Base-by-base conservation (phyloP, 169 alveolate genomes). In the Theileria orientalis region DNA sequence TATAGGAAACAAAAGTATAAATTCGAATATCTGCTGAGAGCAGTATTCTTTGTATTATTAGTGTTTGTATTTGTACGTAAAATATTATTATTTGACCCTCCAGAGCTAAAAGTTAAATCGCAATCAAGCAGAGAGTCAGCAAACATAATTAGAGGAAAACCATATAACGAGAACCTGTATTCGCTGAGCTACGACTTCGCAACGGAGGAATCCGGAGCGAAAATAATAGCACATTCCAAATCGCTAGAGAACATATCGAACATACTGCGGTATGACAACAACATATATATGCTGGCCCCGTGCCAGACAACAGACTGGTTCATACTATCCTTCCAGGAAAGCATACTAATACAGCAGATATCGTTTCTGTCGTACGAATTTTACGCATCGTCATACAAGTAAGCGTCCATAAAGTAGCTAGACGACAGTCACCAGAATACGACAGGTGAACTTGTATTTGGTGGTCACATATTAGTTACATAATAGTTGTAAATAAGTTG, bases 161-260 rank as follows among this genome's bases (percentile, higher is more conserved):
- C 84, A 3, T 82, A 56, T 57, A 66, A 82, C 40, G 25, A n/a
- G 6, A 69, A 69, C 29, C 27, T 32, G 6, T 82, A 69, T 75
- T 85, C 85, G 25, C 70, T 87, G 59, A 90, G 87, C 62, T 75
- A 87, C 33, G 93, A 92, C 64, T 92, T 92, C 46, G 91, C 92
- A 9, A 90, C 95, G n/a, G 70, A 84, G 19, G 94, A 92, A 33
- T 90, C 93, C 9, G 95, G 95, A 9, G 86, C 94, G 7, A 87
- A 90, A 64, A 78, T 92, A 37, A 85, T 92, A 40, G 93, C 93
- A 19, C 83, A 86, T 30, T 83, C 93, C 33, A 68, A 74, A 33
- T 83, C 91, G 14, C 62, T 90, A 30, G 54, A 77, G 35, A 75
- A 84, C 69, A 35, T 85, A 27, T 69, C 83, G 35, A 85, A 75